Percentiles rank a stretch among this genome's conserved stretches.
These are phyloP conservation scores for Rhizopogon salebrosus DNA, from an alignment of 768 basidiomycete species.

Conservation along the genomic window DNA sequence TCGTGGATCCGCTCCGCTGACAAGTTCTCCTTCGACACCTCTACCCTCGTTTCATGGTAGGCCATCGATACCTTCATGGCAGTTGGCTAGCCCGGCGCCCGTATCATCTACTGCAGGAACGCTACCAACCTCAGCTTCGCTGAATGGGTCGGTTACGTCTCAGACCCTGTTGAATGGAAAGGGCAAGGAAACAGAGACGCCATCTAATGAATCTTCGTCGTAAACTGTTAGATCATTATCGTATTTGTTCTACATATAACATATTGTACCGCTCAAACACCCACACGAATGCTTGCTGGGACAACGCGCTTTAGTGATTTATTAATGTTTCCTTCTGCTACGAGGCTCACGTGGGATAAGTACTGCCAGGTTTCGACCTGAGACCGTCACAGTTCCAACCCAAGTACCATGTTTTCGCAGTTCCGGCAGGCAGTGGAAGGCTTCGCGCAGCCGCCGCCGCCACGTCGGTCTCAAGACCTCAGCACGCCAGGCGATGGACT, in stretches of 20 bases:
- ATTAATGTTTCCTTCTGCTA: neutral
- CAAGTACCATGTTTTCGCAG: slow-evolving; percentile 61
- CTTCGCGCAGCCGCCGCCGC: slow-evolving; percentile 44
- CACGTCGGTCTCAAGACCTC: slow-evolving; percentile 33
- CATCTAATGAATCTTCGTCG: slow-evolving; percentile 12
- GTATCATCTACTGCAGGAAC: slow-evolving; percentile 14
- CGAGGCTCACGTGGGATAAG: slow-evolving; percentile 2
- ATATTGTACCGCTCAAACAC: neutral
- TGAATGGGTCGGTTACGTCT: slow-evolving; percentile 12
- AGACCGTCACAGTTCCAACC: neutral
- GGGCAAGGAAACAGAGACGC: slow-evolving; percentile 48
- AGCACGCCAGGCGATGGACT: slow-evolving; percentile 14
- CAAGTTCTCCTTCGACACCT: slow-evolving; percentile 48
- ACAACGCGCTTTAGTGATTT: neutral
- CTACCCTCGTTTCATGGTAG: slow-evolving; percentile 46
- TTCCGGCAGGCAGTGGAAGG: slow-evolving; percentile 71
- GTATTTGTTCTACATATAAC: neutral
- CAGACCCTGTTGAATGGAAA: slow-evolving; percentile 38
- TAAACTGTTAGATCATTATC: neutral
- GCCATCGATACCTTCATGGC: slow-evolving; percentile 89
- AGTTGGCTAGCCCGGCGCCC: slow-evolving; percentile 49
- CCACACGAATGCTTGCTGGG: neutral
- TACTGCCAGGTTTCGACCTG: neutral
- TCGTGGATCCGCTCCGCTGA: slow-evolving; percentile 47
- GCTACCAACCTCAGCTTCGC: slow-evolving; percentile 9